These are phyloP conservation scores for Coemansia sp. DNA, from an alignment of 192 early-diverging fungal species.

Conservation along the genomic window DNA sequence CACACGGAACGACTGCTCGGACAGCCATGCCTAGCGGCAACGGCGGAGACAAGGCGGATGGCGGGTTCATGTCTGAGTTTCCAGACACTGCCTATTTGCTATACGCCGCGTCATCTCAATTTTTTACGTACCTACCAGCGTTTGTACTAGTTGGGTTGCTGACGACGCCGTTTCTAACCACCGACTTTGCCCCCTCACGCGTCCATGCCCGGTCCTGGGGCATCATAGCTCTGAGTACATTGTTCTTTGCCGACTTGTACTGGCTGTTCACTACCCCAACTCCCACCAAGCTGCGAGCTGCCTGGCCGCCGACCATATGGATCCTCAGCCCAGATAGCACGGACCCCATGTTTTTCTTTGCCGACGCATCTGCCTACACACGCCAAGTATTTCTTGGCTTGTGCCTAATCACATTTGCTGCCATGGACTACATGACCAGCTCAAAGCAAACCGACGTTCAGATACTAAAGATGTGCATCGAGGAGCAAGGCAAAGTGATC, in stretches of 20 bases:
- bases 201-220: constrained; percentile 31
- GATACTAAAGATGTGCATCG: constrained; percentile 26
- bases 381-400: constrained; percentile 20
- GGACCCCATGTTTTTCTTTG: constrained; percentile 19
- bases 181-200: constrained; percentile 37
- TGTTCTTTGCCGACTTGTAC: constrained; percentile 33
- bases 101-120: constrained; percentile 6
- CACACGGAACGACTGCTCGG: constrained; percentile 13
- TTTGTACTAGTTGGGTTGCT: constrained; percentile 21
- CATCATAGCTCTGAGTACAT: constrained; percentile 14
- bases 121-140: constrained; percentile 39
- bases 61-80: constrained; percentile 9
- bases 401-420: constrained; percentile 9
- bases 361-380: constrained; percentile 33
- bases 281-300: neutral
- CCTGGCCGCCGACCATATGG: constrained; percentile 14
- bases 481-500: constrained; percentile 11
- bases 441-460: constrained; percentile 43
- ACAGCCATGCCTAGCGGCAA: constrained; percentile 3
- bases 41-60: neutral
- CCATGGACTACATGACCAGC: constrained; percentile 35
- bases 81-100: constrained; percentile 26
- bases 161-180: constrained; percentile 31
- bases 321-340: constrained; percentile 33
- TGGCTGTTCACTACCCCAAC: constrained; percentile 36